Conservation (phyloP, 2,329 filamentous ascomycete species). For the Canariomyces notabilis region DNA sequence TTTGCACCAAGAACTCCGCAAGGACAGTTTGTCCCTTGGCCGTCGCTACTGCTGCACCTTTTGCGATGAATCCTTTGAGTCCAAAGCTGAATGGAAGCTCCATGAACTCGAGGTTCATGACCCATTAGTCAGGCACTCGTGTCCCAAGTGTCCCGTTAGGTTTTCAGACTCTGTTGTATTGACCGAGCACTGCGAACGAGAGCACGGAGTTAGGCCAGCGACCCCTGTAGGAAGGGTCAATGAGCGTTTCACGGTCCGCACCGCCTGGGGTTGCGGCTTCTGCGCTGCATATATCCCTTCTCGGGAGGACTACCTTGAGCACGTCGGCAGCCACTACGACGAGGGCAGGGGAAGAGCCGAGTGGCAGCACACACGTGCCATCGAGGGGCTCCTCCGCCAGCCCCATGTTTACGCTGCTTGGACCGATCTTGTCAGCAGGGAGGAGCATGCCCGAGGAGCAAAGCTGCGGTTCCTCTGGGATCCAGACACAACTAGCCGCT, state of each 20-base stretch:
- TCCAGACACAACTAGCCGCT: conserved; percentile 6
- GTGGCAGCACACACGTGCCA: conserved; percentile 22
- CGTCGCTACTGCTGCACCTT: conserved; percentile 21
- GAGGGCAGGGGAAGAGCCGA: conserved; percentile 14
- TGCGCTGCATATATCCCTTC: conserved; percentile 13
- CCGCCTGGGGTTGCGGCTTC: conserved; percentile 24
- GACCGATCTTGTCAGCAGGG: conserved; percentile 12
- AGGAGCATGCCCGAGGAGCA: conserved; percentile 13
- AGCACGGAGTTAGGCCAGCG: conserved; percentile 3
- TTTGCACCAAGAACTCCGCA: conserved; percentile 8
- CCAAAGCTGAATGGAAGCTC: conserved; percentile 18
- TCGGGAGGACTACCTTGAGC: conserved; percentile 24
- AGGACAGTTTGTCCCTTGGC: conserved; percentile 6
- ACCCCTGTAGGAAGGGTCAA: background rate
- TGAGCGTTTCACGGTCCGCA: conserved; percentile 1
- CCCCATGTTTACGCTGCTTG: conserved; percentile 17
- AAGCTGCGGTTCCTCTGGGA: conserved; percentile 20
- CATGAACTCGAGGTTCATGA: conserved; percentile 20
- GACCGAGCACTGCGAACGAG: conserved; percentile 3
- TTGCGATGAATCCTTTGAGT: conserved; percentile 18
- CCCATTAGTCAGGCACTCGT: conserved; percentile 8
- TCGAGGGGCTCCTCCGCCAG: conserved; percentile 21
- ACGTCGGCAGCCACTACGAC: conserved; percentile 22
- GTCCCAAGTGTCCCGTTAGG: conserved; percentile 7
- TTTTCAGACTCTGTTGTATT: conserved; percentile 7